Evolutionary conservation across 2,329 filamentous ascomycete genomes (phyloP).

Genomic region (Colletotrichum chrysophilum): DNA sequence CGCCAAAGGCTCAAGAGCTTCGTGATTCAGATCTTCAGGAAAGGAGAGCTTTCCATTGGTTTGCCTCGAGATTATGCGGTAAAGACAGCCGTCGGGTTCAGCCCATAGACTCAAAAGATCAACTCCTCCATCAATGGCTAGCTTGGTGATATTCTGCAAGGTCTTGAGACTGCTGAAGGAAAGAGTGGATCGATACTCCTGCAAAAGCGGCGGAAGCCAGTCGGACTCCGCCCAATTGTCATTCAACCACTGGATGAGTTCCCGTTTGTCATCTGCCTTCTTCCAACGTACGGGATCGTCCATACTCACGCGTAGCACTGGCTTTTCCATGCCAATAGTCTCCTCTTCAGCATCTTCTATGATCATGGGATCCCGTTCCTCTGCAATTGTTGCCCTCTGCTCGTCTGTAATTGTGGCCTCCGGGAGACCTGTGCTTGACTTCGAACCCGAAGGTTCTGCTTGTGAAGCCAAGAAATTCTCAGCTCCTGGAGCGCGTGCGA

Average conservation of each 20-base stretch:
- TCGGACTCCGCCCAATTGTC: not conserved
- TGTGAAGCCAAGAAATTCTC: not conserved
- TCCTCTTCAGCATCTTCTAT: not conserved
- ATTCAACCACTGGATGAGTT: not conserved
- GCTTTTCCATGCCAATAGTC: not conserved
- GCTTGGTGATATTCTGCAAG: not conserved
- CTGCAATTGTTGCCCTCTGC: not conserved
- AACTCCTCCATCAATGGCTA: not conserved
- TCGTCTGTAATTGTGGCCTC: not conserved
- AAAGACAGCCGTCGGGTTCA: constrained; percentile 4
- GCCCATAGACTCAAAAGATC: constrained; percentile 8
- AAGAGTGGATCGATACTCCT: not conserved
- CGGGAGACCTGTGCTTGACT: not conserved
- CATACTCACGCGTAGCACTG: not conserved
- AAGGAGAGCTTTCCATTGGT: not conserved
- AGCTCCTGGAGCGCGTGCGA: not conserved
- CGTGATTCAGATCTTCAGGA: not conserved
- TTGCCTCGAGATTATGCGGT: not conserved
- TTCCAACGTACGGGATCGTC: not conserved
- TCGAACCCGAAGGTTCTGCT: not conserved
- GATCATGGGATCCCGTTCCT: not conserved
- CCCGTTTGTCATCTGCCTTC: not conserved
- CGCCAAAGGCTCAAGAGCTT: not conserved
- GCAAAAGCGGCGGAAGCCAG: constrained; percentile 8
- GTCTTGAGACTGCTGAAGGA: not conserved